Conservation (phyloP, 441 rosid species). For the Erodium moschatum region DNA sequence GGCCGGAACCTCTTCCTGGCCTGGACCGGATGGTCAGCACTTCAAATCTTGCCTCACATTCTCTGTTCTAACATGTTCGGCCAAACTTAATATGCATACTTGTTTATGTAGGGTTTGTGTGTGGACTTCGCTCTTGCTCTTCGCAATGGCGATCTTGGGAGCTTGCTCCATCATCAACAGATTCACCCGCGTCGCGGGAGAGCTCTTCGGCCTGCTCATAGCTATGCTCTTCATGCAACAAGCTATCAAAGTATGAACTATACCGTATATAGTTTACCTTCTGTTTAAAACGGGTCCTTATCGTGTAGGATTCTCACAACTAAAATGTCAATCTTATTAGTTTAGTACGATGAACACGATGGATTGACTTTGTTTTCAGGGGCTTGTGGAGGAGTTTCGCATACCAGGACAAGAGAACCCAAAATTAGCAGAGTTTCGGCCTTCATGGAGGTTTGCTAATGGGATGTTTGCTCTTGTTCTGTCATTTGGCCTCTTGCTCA, state of each 20-base stretch:
- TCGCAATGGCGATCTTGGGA: constrained; percentile 54
- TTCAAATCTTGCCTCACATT: no score
- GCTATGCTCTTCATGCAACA: constrained; percentile 87
- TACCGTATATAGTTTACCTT: no score
- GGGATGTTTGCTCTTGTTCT: constrained; percentile 77
- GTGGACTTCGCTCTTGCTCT: constrained; percentile 67
- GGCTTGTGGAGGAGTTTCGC: constrained; percentile 68
- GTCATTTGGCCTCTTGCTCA: constrained; percentile 61
- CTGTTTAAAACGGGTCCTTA: no score
- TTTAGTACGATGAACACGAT: no score
- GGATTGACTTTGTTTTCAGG: constrained; percentile 26
- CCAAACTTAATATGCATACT: no score
- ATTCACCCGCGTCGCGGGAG: constrained; percentile 74
- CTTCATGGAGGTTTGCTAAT: constrained; percentile 70
- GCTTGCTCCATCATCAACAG: constrained; percentile 76
- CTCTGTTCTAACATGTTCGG: no score
- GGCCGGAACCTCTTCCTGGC: constrained; percentile 63
- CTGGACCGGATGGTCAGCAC: constrained; percentile 45
- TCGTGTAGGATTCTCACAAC: no score
- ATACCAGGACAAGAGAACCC: constrained; percentile 53
- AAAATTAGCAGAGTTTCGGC: constrained; percentile 40
- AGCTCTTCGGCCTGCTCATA: constrained; percentile 70
- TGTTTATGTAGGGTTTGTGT: constrained; percentile 51
- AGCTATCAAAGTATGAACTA: constrained; percentile 50
- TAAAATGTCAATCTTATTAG: no score